Percentiles rank a stretch among this genome's conserved stretches.
phyloP scores from a whole-genome alignment of 2,329 filamentous ascomycete genomes.

The Acrocalymma vagum region DNA sequence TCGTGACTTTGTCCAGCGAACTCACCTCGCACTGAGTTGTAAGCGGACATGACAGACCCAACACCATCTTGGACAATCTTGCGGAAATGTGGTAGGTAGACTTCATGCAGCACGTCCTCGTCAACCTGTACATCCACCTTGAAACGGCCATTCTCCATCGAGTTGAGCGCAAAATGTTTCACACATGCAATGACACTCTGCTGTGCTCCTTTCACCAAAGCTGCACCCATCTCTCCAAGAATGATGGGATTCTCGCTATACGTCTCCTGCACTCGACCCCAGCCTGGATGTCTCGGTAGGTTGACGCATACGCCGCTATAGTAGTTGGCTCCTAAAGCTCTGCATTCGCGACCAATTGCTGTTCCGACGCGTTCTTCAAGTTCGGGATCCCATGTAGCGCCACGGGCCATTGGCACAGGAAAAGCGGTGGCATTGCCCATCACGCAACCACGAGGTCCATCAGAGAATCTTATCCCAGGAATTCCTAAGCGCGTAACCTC shows the following conservation, averaged over 20 bases:
- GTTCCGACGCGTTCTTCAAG: no score
- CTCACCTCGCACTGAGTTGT: background rate
- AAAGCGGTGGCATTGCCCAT: background rate
- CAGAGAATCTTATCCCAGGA: background rate
- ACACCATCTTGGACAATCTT: background rate
- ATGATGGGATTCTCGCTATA: no score
- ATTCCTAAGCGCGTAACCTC: background rate
- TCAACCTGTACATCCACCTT: background rate
- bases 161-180: conserved; percentile 2
- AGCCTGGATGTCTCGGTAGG: no score
- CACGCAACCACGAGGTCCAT: background rate
- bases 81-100: conserved; percentile 1
- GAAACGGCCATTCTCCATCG: conserved; percentile 1
- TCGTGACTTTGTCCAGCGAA: background rate
- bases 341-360: no score
- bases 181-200: conserved; percentile 1
- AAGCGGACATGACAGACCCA: conserved; percentile 2
- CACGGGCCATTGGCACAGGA: background rate
- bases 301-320: no score
- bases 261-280: no score
- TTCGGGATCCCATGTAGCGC: no score
- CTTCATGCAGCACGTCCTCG: background rate
- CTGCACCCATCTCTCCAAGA: no score
- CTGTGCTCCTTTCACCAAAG: conserved; percentile 1
- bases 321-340: no score